Percentiles rank a stretch among this genome's conserved stretches.
phyloP scores from a whole-genome alignment of 1,284 basidiomycete genomes.

The Sphaerobolus stellatus region DNA sequence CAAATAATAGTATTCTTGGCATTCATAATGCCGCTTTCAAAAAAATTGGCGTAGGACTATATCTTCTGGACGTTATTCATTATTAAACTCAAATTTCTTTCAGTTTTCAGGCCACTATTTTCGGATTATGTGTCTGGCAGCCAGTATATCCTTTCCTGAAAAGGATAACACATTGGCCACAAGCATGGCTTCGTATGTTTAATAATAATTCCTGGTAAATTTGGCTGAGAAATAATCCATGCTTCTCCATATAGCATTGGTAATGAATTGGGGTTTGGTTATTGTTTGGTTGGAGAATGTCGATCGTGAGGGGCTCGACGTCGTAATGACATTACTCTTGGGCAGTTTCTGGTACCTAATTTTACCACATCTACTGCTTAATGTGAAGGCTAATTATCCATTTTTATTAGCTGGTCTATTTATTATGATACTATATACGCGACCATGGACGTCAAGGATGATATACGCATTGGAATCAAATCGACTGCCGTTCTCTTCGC shows the following conservation, averaged over 20 bases:
- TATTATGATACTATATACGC: constrained; percentile 1
- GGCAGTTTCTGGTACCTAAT: not conserved
- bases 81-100: not conserved
- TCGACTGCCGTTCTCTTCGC: not conserved
- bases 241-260: not conserved
- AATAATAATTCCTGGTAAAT: not conserved
- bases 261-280: not conserved
- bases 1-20: not conserved
- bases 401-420: not conserved
- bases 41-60: not conserved
- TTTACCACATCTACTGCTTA: not conserved
- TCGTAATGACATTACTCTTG: not conserved
- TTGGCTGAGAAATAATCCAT: not conserved
- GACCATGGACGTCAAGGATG: not conserved
- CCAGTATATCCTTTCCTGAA: not conserved
- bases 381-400: not conserved
- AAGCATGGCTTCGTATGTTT: not conserved
- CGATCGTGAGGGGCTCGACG: not conserved
- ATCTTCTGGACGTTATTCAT: not conserved
- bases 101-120: not conserved
- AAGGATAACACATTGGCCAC: not conserved
- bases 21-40: not conserved
- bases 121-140: not conserved
- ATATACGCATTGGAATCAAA: not conserved
- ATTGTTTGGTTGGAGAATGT: not conserved